A percentile compares a stretch with the other conserved stretches of the same genome.
phyloP scores from a whole-genome alignment of 2,329 filamentous ascomycete species.

The Chrysoporthe austroafricana region DNA sequence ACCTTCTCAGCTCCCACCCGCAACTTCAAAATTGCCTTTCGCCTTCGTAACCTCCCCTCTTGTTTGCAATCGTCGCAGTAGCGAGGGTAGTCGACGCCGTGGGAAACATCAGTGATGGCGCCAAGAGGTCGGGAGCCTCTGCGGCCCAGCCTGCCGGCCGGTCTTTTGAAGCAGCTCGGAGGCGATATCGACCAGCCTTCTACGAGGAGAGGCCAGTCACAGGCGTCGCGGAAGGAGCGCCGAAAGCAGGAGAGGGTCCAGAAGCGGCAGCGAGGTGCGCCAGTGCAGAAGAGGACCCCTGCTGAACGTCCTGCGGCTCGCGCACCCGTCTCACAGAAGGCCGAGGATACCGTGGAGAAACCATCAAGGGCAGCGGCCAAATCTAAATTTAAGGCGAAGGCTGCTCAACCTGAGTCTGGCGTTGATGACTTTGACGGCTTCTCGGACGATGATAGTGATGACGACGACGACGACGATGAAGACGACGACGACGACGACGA shows the following conservation, averaged over 20 bases:
- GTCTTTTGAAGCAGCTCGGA: slow-evolving; percentile 50
- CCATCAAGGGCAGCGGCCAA: neutral
- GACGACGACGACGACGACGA: slow-evolving; percentile 23
- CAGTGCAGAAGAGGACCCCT: slow-evolving; percentile 23
- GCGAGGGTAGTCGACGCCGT: neutral
- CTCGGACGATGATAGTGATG: slow-evolving; percentile 9
- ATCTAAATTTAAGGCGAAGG: neutral
- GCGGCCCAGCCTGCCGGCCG: slow-evolving; percentile 45
- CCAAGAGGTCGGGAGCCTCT: slow-evolving; percentile 19
- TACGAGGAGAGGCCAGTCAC: slow-evolving; percentile 28
- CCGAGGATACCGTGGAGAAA: neutral
- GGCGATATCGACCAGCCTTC: slow-evolving; percentile 18
- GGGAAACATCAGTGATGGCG: neutral
- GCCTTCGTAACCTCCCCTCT: too few species aligned
- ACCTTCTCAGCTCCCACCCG: neutral
- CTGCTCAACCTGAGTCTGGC: slow-evolving; percentile 31
- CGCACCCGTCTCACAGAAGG: neutral
- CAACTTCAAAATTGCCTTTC: neutral
- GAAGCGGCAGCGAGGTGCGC: slow-evolving; percentile 48
- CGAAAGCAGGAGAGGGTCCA: slow-evolving; percentile 67
- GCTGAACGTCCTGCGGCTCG: neutral
- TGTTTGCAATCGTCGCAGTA: neutral
- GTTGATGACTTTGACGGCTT: slow-evolving; percentile 32
- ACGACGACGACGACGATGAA: slow-evolving; percentile 34
- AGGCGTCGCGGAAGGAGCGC: slow-evolving; percentile 61